Evolutionary conservation across 176 grass and related monocot species (phyloP), one percentile per base, ranked within the genome.

Genomic region (Hsuehochloa calcarea): DNA sequence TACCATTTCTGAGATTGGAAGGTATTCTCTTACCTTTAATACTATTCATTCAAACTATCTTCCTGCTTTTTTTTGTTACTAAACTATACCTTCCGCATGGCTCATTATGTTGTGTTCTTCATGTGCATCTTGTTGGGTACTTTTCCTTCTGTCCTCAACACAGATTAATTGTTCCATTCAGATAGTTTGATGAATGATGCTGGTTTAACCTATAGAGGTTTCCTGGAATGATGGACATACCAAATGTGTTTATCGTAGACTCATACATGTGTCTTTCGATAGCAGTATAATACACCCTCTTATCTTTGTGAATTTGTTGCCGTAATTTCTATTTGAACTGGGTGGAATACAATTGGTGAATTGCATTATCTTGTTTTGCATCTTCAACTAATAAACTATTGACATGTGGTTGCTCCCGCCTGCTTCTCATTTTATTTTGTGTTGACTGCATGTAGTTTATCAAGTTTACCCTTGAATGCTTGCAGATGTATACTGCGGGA

Each of bases 1-100:
- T 82, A 55, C 58, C 38, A 79, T 90, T 87, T 82, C 78, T 79
- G 77, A 90, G 88, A 74, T 82, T 70, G 74, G 77, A 90, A 93
- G 88, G 91, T 93, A 90, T 70, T 70, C 40, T 64, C 61, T 71
- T 68, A 29, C n/a, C 37, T 81, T 78, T 51, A n/a, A 90, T 66
- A 12, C 6, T 0, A 50, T 76, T 65, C 13, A 84, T 72, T 65
- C 23, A 84, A 56, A 19, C 14, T 49, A 23, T 74, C 25, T 56
- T 7, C 17, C 49, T 5, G 3, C 9, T 39, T 1, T 50, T 50
- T 59, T 83, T n/a, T 72, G 60, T 79, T 58, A 11, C 20, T 56
- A 73, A 31, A 46, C 29, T 60, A 6, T 37, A 68, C 44, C 0
- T 58, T 19, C 25, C 25, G 11, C 25, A 35, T 23, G 45, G 7